A percentile compares a stretch with the other conserved stretches of the same genome.
Conservation (phyloP, 345 rosid species). For the Tarenaya hassleriana region DNA sequence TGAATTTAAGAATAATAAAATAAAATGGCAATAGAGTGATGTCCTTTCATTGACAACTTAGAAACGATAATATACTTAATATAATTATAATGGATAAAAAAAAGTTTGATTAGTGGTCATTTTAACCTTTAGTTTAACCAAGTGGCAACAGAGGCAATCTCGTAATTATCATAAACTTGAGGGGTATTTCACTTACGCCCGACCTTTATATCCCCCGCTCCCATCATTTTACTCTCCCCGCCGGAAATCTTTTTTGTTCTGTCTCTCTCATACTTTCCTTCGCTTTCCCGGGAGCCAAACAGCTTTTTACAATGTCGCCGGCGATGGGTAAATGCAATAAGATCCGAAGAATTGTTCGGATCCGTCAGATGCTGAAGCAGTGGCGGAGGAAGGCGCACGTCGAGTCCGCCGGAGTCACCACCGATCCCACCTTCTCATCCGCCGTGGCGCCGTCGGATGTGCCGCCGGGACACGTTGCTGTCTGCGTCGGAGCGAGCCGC, state of each 20-base stretch:
- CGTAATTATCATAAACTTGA: conserved; percentile 15
- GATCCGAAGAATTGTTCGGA: conserved; percentile 62
- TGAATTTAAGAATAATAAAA: too few species aligned
- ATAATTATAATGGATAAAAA: too few species aligned
- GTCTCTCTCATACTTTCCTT: conserved; percentile 11
- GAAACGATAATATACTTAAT: too few species aligned
- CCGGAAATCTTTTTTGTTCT: too few species aligned
- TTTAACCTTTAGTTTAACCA: too few species aligned
- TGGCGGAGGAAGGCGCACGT: conserved; percentile 66
- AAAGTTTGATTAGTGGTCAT: too few species aligned
- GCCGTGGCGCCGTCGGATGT: conserved; percentile 44
- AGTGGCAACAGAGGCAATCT: conserved; percentile 19
- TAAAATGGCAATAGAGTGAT: too few species aligned
- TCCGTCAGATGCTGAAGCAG: conserved; percentile 71
- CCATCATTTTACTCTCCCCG: not conserved
- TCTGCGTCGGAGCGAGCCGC: conserved; percentile 51
- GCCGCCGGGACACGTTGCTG: conserved; percentile 80
- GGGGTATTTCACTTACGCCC: not conserved
- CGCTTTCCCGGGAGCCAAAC: conserved; percentile 20
- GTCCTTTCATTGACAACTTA: too few species aligned
- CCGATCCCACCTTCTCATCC: conserved; percentile 10
- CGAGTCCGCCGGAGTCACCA: conserved; percentile 20
- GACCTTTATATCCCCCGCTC: conserved; percentile 2
- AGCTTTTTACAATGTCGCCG: conserved; percentile 15
- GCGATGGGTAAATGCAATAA: conserved; percentile 41